Percentiles rank a stretch among this genome's conserved stretches.
Evolutionary conservation across 2,329 filamentous ascomycete genomes (phyloP).

Genomic region (Daldinia sp.): DNA sequence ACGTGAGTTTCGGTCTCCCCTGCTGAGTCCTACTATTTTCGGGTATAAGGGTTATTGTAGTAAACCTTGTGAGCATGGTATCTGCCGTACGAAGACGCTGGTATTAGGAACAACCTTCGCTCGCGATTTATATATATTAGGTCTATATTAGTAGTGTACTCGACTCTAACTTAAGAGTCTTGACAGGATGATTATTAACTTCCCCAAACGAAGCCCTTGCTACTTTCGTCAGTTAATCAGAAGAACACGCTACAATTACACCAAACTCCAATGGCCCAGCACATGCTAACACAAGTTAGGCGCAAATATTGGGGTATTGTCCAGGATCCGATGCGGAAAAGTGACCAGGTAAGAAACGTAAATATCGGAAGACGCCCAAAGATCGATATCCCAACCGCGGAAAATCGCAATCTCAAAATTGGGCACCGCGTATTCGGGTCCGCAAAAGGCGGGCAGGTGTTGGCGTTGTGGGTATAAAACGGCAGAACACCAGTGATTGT

Average conservation of each 20-base stretch:
- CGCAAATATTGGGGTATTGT: conserved; percentile 39
- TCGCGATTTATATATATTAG: not conserved
- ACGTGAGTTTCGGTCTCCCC: no score
- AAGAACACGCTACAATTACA: not conserved
- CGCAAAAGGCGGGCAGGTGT: not conserved
- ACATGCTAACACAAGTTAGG: conserved; percentile 29
- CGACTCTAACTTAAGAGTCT: not conserved
- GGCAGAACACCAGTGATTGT: conserved; percentile 18
- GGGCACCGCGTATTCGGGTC: not conserved
- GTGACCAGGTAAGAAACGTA: not conserved
- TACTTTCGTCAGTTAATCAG: not conserved
- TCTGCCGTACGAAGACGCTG: no score
- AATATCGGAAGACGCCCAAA: not conserved
- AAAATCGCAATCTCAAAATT: not conserved
- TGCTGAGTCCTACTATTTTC: no score
- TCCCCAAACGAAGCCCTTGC: not conserved
- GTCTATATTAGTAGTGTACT: not conserved
- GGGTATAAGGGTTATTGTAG: no score
- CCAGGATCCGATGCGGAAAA: conserved; percentile 37
- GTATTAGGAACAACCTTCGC: no score
- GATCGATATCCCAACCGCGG: not conserved
- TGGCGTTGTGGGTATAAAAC: not conserved
- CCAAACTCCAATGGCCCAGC: conserved; percentile 28
- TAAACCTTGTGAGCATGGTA: no score
- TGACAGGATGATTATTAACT: not conserved